A percentile compares a stretch with the other conserved stretches of the same genome.
Conservation (phyloP, 345 rosid genomes). For the Trapa incisa region DNA sequence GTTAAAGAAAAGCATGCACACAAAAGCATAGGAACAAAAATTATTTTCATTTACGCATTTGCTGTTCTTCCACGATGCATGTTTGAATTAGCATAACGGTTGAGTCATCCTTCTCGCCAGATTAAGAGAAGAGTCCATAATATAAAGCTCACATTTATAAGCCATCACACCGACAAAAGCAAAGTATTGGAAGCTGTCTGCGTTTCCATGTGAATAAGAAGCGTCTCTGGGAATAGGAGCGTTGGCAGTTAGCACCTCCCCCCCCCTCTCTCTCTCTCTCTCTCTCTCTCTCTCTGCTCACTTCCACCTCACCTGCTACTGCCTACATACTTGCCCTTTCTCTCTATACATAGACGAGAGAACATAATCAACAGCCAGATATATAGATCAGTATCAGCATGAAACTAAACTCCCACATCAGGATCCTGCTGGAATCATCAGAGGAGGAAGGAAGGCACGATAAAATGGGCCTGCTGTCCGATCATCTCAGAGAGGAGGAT, state of each 20-base stretch:
- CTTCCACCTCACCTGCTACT: no score
- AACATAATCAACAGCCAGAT: no score
- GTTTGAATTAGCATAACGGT: no score
- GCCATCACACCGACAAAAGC: background rate
- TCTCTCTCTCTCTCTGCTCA: background rate
- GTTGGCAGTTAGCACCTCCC: slow-evolving; percentile 11
- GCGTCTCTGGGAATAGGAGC: slow-evolving; percentile 19
- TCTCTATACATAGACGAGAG: no score
- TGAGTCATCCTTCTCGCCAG: no score
- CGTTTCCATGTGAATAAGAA: slow-evolving; percentile 34
- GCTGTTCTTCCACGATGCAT: no score
- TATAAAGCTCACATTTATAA: slow-evolving; percentile 1
- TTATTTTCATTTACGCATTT: no score
- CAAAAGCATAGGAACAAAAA: no score
- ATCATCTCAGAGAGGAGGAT: background rate
- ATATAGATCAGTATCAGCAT: background rate
- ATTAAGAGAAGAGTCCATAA: no score
- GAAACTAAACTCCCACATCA: background rate
- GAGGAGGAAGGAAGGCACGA: background rate
- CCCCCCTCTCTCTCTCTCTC: background rate
- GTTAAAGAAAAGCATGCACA: no score
- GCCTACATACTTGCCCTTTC: no score
- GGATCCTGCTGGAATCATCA: background rate
- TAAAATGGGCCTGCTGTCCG: background rate
- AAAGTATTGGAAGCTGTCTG: background rate